These are phyloP conservation scores for Clavariopsis aquatica DNA, from an alignment of 495 filamentous ascomycete genomes.

Conservation along the genomic window DNA sequence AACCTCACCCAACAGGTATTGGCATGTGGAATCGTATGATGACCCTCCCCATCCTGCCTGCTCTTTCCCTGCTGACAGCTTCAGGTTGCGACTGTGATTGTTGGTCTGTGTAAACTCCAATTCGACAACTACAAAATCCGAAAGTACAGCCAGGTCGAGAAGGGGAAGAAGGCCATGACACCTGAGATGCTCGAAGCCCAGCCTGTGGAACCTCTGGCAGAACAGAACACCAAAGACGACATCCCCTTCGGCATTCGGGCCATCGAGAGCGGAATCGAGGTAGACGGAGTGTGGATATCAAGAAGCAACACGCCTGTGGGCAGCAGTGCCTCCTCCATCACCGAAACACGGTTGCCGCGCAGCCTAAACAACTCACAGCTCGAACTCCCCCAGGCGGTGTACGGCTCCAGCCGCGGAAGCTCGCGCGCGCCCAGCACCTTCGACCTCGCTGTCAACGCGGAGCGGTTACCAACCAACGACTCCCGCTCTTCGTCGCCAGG, in stretches of 20 bases:
- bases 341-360: constrained; percentile 18
- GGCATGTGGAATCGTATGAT: constrained; percentile 51
- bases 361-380: constrained; percentile 25
- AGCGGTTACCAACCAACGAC: constrained; percentile 29
- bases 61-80: constrained; percentile 42
- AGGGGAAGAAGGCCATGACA: constrained; percentile 60
- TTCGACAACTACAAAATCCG: constrained; percentile 65
- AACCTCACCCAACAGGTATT: constrained; percentile 36
- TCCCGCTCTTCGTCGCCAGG: constrained; percentile 25
- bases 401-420: constrained; percentile 32
- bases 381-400: constrained; percentile 23
- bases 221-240: constrained; percentile 51
- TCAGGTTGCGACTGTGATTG: constrained; percentile 52
- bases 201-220: constrained; percentile 42
- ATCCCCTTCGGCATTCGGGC: constrained; percentile 89
- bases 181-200: constrained; percentile 53
- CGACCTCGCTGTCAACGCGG: constrained; percentile 39
- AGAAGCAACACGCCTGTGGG: constrained; percentile 58
- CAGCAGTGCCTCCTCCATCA: constrained; percentile 40
- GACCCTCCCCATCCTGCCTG: neutral
- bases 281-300: constrained; percentile 90
- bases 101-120: constrained; percentile 56
- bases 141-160: constrained; percentile 66
- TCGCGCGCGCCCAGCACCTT: constrained; percentile 33
- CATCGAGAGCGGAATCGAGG: constrained; percentile 78